Evolutionary conservation across 306 rosid genomes (phyloP), one percentile per base, ranked within the genome.

Genomic region (Fagus sylvatica): DNA sequence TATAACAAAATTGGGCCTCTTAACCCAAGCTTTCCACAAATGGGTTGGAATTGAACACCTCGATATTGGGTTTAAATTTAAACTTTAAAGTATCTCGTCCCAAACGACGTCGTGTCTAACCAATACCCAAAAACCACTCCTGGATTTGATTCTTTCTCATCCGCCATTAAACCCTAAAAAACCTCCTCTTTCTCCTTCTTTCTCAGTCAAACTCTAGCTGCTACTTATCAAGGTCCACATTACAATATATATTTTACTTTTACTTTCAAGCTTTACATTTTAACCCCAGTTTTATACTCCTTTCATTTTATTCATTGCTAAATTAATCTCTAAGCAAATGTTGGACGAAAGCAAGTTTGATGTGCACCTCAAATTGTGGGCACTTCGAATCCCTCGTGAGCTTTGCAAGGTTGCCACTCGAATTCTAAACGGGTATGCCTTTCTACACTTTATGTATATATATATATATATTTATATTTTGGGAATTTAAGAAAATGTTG

Each of bases 301-400:
- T 59, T 4, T 59, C 36, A 22, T 30, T 59, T 30, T 10, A 22
- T 59, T 30, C 30, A 4, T 2, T 22, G 9, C 17, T 17, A 15
- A 22, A 22, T 22, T 36, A 36, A 36, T 0, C 4, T n/a, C 28
- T 6, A 37, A 62, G 49, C 36, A 79, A 42, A 90, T 90, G 97
- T 72, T 90, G 84, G 96, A 91, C 28, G 87, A 91, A 85, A 86
- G 89, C 77, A 86, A 89, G 83, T 95, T 95, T 32, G 90, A 92
- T 1, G 85, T 88, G 75, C 80, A 85, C 46, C 83, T 92, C 54
- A 85, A 85, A 4, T 73, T 95, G 40, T 81, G 88, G 97, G 99
- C 97, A 2, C 90, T 95, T 77, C 91, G 97, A 80, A 90, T 95
- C 49, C 98, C 99, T 83, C 91, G 98, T 71, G 93, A 91, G 76